Conservation (phyloP, 441 rosid genomes). For the Populus hybrid region DNA sequence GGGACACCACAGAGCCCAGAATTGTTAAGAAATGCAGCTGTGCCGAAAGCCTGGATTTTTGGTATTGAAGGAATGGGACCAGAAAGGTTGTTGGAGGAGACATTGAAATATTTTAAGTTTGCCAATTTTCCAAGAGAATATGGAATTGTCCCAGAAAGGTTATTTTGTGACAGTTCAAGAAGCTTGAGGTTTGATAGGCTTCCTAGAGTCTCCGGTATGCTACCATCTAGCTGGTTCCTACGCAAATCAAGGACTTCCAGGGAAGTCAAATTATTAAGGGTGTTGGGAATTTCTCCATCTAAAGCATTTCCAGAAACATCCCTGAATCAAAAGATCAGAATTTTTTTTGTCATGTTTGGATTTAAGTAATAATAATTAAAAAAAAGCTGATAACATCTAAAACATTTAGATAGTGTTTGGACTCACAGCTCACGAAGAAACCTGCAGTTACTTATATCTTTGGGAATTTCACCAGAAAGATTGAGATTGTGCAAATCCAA, state of each 20-base stretch:
- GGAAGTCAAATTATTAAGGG: constrained; percentile 59
- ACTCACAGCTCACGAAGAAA: constrained; percentile 89
- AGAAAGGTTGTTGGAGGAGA: constrained; percentile 74
- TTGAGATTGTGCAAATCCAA: constrained; percentile 79
- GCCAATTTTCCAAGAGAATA: constrained; percentile 56
- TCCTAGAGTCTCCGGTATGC: constrained; percentile 68
- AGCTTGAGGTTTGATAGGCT: constrained; percentile 49
- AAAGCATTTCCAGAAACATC: constrained; percentile 81
- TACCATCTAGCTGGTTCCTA: constrained; percentile 60
- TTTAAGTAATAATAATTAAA: constrained; percentile 40
- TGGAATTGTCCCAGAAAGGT: constrained; percentile 70
- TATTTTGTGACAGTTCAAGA: constrained; percentile 73
- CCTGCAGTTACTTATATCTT: constrained; percentile 60
- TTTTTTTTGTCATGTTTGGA: constrained; percentile 20
- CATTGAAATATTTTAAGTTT: constrained; percentile 46
- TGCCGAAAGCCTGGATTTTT: constrained; percentile 51
- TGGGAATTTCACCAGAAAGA: constrained; percentile 62
- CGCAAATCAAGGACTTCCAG: constrained; percentile 77
- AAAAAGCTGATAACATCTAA: constrained; percentile 18
- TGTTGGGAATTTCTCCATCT: constrained; percentile 62
- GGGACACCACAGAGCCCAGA: constrained; percentile 76
- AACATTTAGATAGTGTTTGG: constrained; percentile 15
- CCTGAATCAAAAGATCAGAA: constrained; percentile 45
- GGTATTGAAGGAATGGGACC: constrained; percentile 60
- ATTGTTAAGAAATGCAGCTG: constrained; percentile 69